Conservation (phyloP, 2,329 filamentous ascomycete genomes). For the Sporothrix pallida region DNA sequence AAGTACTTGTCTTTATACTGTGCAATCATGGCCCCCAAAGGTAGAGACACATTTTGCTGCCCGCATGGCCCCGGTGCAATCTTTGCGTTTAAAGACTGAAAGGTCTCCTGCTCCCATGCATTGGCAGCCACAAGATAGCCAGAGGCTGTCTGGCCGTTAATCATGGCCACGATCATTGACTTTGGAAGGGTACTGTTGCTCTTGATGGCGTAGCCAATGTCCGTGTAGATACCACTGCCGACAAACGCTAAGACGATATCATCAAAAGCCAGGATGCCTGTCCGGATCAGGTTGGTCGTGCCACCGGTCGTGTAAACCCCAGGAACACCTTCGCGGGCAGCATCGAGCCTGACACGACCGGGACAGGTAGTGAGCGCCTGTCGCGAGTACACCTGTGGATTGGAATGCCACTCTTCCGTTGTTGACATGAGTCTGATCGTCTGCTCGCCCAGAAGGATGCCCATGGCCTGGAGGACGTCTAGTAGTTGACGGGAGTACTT, state of each 20-base stretch:
- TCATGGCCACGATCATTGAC: neutral
- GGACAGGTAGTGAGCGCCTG: neutral
- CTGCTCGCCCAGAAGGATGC: neutral
- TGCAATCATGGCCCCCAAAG: neutral
- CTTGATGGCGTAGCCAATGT: slow-evolving; percentile 16
- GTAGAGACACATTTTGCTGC: neutral
- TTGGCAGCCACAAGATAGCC: neutral
- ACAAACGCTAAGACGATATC: neutral
- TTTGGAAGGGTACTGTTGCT: neutral
- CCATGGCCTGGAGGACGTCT: neutral
- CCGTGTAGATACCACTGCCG: neutral
- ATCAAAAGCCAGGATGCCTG: neutral
- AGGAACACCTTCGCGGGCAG: neutral
- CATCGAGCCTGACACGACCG: neutral
- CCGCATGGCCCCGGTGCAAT: neutral
- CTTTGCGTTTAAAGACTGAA: neutral
- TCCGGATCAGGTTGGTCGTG: neutral
- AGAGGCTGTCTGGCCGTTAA: neutral
- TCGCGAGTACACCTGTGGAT: neutral
- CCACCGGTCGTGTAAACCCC: neutral
- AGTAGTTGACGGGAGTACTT: neutral
- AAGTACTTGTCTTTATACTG: neutral
- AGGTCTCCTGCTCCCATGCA: neutral
- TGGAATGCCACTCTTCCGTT: neutral
- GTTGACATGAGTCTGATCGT: neutral